These are phyloP conservation scores for Casaregolazyma suthepensis DNA, from an alignment of 1,139 yeast species.

Conservation along the genomic window DNA sequence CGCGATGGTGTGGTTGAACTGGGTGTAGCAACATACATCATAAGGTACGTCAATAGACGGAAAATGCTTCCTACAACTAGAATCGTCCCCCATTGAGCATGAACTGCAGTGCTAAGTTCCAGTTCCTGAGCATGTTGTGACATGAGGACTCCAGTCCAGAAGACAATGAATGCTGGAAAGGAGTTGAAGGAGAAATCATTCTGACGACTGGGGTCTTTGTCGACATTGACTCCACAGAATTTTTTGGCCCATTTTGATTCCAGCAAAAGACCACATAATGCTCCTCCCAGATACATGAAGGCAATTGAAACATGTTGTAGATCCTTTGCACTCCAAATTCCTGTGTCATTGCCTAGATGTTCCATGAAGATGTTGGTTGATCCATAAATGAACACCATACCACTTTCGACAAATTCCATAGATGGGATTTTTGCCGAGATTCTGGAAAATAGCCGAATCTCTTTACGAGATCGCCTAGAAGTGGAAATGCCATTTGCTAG, in stretches of 20 bases:
- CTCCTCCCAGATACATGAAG: conserved; percentile 87
- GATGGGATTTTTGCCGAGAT: conserved; percentile 30
- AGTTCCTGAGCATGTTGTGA: conserved; percentile 89
- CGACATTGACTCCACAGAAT: conserved; percentile 13
- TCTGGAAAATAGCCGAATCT: conserved; percentile 22
- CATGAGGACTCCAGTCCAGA: conserved; percentile 97
- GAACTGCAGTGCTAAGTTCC: conserved; percentile 66
- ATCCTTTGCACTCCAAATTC: conserved; percentile 83
- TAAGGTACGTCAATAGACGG: conserved; percentile 61
- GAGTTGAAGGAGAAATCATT: conserved; percentile 50
- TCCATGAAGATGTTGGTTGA: conserved; percentile 82
- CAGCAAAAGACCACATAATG: conserved; percentile 79
- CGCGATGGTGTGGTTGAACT: conserved; percentile 44
- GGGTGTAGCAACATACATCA: conserved; percentile 50
- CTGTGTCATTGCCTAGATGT: conserved; percentile 70
- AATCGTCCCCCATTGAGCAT: conserved; percentile 86
- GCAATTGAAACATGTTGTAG: conserved; percentile 94
- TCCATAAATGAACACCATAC: conserved; percentile 80
- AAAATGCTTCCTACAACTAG: conserved; percentile 72
- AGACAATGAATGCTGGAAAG: conserved; percentile 85
- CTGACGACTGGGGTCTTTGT: conserved; percentile 18
- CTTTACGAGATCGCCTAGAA: not conserved
- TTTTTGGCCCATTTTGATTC: conserved; percentile 49
- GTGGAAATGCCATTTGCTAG: too few species aligned
- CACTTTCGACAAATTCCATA: conserved; percentile 81